Conservation (phyloP, 1,284 basidiomycete species). For the Tetrapyrgos nigripes region DNA sequence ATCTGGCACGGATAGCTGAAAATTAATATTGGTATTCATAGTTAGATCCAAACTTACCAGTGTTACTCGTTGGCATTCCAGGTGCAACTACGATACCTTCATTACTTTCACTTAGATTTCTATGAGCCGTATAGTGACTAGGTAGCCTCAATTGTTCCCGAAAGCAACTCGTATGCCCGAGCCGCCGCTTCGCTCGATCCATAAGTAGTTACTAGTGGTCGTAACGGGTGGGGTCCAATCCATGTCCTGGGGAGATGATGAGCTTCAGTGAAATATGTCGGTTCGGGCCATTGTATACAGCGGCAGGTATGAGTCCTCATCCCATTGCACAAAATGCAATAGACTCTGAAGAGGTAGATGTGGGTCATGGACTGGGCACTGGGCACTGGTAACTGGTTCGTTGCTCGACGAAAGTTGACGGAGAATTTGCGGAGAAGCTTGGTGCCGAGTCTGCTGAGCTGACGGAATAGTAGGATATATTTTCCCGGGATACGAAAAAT, state of each 20-base stretch:
- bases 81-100: constrained; percentile 39
- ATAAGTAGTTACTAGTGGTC: too few relatives aligned
- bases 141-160: constrained; percentile 54
- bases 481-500: too few relatives aligned
- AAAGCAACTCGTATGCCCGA: constrained; percentile 47
- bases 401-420: too few relatives aligned
- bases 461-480: too few relatives aligned
- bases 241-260: constrained; percentile 27
- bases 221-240: constrained; percentile 52
- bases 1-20: too few relatives aligned
- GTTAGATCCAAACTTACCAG: constrained; percentile 30
- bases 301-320: too few relatives aligned
- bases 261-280: constrained; percentile 40
- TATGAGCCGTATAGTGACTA: constrained; percentile 40
- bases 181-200: constrained; percentile 38
- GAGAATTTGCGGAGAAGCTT: too few relatives aligned
- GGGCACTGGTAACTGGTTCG: too few relatives aligned
- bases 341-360: constrained; percentile 39
- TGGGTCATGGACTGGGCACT: constrained; percentile 32
- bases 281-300: too few relatives aligned
- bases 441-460: too few relatives aligned
- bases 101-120: constrained; percentile 7
- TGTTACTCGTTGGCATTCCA: constrained; percentile 44
- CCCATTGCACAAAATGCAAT: too few relatives aligned
- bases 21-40: too few relatives aligned